phyloP scores from a whole-genome alignment of 805 yeast species.

The Metschnikowia corniflorae region DNA sequence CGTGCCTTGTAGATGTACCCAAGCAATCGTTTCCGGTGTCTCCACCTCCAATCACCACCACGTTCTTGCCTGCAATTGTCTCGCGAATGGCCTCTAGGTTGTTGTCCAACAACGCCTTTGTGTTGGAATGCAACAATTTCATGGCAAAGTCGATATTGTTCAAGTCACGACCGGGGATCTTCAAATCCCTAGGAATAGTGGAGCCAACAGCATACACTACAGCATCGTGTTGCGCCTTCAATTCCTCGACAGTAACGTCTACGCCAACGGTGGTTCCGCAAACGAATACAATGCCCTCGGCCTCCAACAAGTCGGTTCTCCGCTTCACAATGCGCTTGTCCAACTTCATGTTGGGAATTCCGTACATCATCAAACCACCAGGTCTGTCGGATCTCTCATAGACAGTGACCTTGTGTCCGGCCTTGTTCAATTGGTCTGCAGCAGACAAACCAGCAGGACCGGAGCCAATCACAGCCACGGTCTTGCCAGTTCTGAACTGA shows the following conservation, averaged over 20 bases:
- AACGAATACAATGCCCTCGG: slow-evolving; percentile 82
- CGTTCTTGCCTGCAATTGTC: slow-evolving; percentile 78
- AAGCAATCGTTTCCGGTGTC: slow-evolving; percentile 99
- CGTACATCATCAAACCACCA: slow-evolving; percentile 97
- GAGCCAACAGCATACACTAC: slow-evolving; percentile 92
- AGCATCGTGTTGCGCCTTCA: slow-evolving; percentile 68
- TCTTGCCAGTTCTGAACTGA: slow-evolving; percentile 73
- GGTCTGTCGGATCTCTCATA: slow-evolving; percentile 93
- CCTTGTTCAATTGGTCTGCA: slow-evolving; percentile 95
- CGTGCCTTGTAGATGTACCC: slow-evolving; percentile 96
- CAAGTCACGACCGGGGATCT: slow-evolving; percentile 89
- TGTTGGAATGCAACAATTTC: slow-evolving; percentile 84
- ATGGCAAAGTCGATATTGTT: slow-evolving; percentile 91
- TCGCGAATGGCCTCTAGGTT: slow-evolving; percentile 73
- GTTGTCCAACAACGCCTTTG: slow-evolving; percentile 81
- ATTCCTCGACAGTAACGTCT: slow-evolving; percentile 67
- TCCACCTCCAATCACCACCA: slow-evolving; percentile 98
- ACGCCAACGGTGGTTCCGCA: slow-evolving; percentile 81
- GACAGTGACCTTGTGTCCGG: slow-evolving; percentile 89
- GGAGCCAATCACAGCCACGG: slow-evolving; percentile 86
- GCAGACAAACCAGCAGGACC: slow-evolving; percentile 97
- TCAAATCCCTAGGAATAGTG: slow-evolving; percentile 92
- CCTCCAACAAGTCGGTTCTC: slow-evolving; percentile 84
- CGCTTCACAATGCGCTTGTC: slow-evolving; percentile 91
- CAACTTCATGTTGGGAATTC: slow-evolving; percentile 98